Evolutionary conservation across 108 stramenopile species (phyloP).

Genomic region (Conticribra weissflogii): DNA sequence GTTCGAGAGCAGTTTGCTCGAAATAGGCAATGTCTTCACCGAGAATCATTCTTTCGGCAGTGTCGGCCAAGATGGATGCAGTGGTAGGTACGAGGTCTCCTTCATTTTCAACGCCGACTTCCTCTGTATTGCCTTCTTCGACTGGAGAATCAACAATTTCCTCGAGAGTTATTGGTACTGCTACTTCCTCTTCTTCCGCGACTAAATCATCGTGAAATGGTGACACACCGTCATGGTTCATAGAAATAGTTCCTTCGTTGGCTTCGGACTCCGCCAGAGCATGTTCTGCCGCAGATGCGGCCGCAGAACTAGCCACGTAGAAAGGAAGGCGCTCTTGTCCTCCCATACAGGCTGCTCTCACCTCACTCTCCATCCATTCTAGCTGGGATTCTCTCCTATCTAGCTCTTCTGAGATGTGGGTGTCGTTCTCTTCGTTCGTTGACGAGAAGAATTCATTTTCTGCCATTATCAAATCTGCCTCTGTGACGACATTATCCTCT

Average conservation of each 20-base stretch:
- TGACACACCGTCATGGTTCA: background rate
- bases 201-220: background rate
- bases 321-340: constrained; percentile 18
- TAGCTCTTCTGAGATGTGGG: background rate
- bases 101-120: background rate
- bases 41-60: constrained; percentile 17
- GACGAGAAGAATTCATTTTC: background rate
- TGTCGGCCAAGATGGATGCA: constrained; percentile 4
- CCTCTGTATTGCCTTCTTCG: background rate
- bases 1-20: constrained; percentile 2
- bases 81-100: background rate
- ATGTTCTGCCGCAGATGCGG: background rate
- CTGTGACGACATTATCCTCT: no score
- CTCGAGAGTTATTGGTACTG: no score
- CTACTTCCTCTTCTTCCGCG: background rate
- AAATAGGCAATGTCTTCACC: constrained; percentile 14
- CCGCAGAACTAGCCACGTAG: constrained; percentile 10
- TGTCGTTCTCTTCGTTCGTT: background rate
- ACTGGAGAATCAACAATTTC: no score
- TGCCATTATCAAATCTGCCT: background rate
- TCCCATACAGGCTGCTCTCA: constrained; percentile 22
- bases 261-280: background rate
- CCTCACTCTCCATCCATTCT: constrained; percentile 44
- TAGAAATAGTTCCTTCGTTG: background rate
- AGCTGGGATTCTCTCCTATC: background rate